Conservation (phyloP, 2,329 filamentous ascomycete genomes). For the Trichoderma cornu-damae region DNA sequence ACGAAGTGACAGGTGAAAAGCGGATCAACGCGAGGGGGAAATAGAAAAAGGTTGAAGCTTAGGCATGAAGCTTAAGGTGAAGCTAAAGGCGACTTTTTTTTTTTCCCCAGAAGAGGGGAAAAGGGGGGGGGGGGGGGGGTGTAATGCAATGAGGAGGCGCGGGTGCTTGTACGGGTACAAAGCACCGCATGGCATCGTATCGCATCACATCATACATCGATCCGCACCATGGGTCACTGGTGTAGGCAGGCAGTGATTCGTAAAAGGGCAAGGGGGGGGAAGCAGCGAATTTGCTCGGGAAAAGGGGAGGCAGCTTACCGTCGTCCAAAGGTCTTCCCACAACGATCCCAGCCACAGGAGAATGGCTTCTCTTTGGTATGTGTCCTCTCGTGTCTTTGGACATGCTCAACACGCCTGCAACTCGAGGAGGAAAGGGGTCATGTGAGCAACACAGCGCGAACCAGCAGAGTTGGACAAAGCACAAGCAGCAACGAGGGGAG, state of each 20-base stretch:
- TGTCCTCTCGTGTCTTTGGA: slow-evolving; percentile 58
- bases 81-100: neutral
- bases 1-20: neutral
- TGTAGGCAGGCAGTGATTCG: neutral
- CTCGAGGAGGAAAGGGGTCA: neutral
- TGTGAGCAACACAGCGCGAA: slow-evolving; percentile 22
- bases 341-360: slow-evolving; percentile 53
- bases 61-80: slow-evolving; percentile 8
- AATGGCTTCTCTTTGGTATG: slow-evolving; percentile 64
- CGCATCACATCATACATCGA: slow-evolving; percentile 8
- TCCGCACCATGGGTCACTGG: neutral
- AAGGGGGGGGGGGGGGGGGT: slow-evolving; percentile 10
- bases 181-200: neutral
- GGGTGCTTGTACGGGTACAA: slow-evolving; percentile 12
- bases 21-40: neutral
- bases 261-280: neutral
- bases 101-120: too few relatives aligned
- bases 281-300: neutral
- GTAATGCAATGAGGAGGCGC: slow-evolving; percentile 17
- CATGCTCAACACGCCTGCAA: slow-evolving; percentile 57
- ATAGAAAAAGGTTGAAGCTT: slow-evolving; percentile 2
- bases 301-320: slow-evolving; percentile 43
- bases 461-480: slow-evolving; percentile 10
- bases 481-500: neutral
- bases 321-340: slow-evolving; percentile 58